Evolutionary conservation across 352 stramenopile species (phyloP).

Genomic region (Thalassiosira tumida): DNA sequence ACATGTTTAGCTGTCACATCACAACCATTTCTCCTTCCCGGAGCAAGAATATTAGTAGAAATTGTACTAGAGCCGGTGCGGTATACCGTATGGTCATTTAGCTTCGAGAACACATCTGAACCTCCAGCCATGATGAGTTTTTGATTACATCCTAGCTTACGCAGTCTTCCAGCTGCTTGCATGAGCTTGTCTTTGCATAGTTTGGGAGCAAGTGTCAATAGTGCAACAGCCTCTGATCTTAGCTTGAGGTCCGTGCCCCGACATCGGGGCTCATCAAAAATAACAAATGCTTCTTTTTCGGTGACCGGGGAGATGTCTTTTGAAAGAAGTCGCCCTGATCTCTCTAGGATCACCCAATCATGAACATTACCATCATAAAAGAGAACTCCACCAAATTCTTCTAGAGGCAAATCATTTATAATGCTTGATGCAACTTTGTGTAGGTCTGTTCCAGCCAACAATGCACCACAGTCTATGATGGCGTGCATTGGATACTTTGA

Average conservation of each 20-base stretch:
- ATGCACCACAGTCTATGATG: constrained; percentile 92
- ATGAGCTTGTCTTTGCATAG: constrained; percentile 95
- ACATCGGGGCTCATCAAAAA: constrained; percentile 94
- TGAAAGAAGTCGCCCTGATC: constrained; percentile 82
- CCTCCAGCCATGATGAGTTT: constrained; percentile 91
- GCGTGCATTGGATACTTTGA: constrained; percentile 85
- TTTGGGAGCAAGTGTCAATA: constrained; percentile 92
- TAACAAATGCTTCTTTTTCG: constrained; percentile 93
- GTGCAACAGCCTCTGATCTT: constrained; percentile 87
- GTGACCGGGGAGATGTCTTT: constrained; percentile 90
- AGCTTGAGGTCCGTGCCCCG: constrained; percentile 94
- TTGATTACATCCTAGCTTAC: constrained; percentile 91
- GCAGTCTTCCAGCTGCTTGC: constrained; percentile 93
- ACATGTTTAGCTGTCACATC: constrained; percentile 85
- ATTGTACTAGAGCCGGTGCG: background rate
- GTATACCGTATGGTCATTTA: constrained; percentile 82
- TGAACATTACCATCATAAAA: constrained; percentile 91
- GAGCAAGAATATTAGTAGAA: background rate
- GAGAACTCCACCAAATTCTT: constrained; percentile 88
- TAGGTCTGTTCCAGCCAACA: constrained; percentile 91
- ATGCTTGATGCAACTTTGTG: constrained; percentile 88
- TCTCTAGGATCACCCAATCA: constrained; percentile 92
- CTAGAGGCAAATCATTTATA: constrained; percentile 67
- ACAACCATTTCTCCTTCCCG: background rate
- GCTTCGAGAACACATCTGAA: constrained; percentile 89